phyloP scores from a whole-genome alignment of 768 basidiomycete genomes.

The Termitomyces sp. region DNA sequence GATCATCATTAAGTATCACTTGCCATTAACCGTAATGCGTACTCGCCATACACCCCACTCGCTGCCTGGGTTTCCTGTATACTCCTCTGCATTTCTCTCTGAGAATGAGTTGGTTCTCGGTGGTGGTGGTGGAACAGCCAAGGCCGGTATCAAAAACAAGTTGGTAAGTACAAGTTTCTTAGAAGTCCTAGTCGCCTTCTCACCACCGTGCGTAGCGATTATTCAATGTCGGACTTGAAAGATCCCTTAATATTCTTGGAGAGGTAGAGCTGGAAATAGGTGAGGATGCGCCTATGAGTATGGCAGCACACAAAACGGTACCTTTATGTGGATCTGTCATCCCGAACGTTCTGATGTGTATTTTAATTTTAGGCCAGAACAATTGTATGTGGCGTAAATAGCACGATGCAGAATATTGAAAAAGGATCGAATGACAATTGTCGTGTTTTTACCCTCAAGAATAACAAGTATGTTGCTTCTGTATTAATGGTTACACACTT shows the following conservation, averaged over 20 bases:
- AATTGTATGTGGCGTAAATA: conserved; percentile 87
- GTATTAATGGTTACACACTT: not conserved
- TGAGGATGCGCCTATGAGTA: conserved; percentile 97
- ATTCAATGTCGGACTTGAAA: conserved; percentile 52
- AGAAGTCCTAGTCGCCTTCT: not conserved
- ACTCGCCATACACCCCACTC: conserved; percentile 72
- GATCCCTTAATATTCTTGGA: conserved; percentile 46
- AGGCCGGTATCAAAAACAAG: conserved; percentile 92
- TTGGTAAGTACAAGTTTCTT: conserved; percentile 47
- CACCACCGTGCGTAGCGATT: conserved; percentile 44
- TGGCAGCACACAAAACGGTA: conserved; percentile 66
- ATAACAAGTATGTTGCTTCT: conserved; percentile 45
- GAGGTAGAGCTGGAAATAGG: conserved; percentile 74
- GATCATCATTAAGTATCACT: not conserved
- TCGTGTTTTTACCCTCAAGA: conserved; percentile 56
- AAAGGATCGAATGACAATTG: conserved; percentile 81
- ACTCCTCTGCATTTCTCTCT: conserved; percentile 75
- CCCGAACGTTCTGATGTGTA: conserved; percentile 1
- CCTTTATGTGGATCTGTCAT: conserved; percentile 9
- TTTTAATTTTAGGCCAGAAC: conserved; percentile 34
- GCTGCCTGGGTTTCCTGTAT: conserved; percentile 84
- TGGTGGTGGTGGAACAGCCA: conserved; percentile 84
- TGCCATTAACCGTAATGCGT: conserved; percentile 46
- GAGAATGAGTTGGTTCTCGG: conserved; percentile 73
- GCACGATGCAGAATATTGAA: conserved; percentile 52